These are phyloP conservation scores for Trichoderma oligosporum DNA, from an alignment of 2,329 filamentous ascomycete genomes.

Conservation along the genomic window DNA sequence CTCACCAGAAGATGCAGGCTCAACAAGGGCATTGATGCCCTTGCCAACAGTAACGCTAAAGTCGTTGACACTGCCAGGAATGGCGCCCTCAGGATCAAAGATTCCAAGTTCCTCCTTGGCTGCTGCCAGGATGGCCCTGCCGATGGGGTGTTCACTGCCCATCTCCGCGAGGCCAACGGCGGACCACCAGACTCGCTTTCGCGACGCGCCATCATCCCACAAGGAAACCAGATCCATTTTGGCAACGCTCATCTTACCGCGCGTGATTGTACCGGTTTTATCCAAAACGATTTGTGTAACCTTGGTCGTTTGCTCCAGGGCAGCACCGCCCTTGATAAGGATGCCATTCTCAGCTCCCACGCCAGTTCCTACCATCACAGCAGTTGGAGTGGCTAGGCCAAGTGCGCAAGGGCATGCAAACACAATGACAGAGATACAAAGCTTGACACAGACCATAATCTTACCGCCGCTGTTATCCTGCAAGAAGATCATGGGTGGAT, in stretches of 20 bases:
- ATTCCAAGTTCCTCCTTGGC: slow-evolving; percentile 75
- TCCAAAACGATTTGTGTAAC: slow-evolving; percentile 88
- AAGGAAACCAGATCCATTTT: slow-evolving; percentile 60
- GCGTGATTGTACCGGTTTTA: slow-evolving; percentile 92
- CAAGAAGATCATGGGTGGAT: slow-evolving; percentile 87
- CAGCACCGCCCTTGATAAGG: slow-evolving; percentile 93
- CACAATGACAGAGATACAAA: slow-evolving; percentile 97
- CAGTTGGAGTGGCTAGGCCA: slow-evolving; percentile 92
- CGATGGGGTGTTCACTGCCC: slow-evolving; percentile 92
- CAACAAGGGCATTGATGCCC: slow-evolving; percentile 77
- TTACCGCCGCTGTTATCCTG: slow-evolving; percentile 79
- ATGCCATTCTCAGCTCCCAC: slow-evolving; percentile 94
- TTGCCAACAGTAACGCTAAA: slow-evolving; percentile 81
- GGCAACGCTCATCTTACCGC: slow-evolving; percentile 92
- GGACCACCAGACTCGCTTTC: slow-evolving; percentile 85
- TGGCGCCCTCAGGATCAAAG: slow-evolving; percentile 59
- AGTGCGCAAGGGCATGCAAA: slow-evolving; percentile 96
- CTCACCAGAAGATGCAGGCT: slow-evolving; percentile 66
- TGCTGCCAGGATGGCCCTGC: slow-evolving; percentile 74
- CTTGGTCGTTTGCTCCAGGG: slow-evolving; percentile 84
- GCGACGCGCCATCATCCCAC: slow-evolving; percentile 68
- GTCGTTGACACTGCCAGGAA: slow-evolving; percentile 81
- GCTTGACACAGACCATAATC: slow-evolving; percentile 93
- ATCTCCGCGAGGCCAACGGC: slow-evolving; percentile 92
- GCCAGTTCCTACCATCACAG: slow-evolving; percentile 98